Percentiles rank a stretch among this genome's conserved stretches.
Evolutionary conservation across 192 early-diverging fungal species (phyloP).

Genomic region (Cladochytrium replicatum): DNA sequence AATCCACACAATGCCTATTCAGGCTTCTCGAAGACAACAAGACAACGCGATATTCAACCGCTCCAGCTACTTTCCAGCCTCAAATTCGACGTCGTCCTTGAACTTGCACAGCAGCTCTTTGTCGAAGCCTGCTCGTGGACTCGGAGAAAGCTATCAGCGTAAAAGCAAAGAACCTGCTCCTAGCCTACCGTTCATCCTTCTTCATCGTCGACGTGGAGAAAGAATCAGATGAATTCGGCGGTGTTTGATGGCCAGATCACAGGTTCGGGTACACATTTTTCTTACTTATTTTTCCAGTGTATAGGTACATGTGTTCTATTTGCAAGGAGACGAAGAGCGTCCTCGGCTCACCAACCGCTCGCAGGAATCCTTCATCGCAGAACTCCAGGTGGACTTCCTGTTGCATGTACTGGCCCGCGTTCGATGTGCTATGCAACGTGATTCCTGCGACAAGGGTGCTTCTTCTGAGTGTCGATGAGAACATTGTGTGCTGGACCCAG

Average conservation of each 20-base stretch:
- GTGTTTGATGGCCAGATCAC: constrained; percentile 12
- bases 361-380: constrained; percentile 28
- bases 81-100: constrained; percentile 13
- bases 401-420: constrained; percentile 58
- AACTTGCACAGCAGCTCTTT: constrained; percentile 12
- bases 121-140: background rate
- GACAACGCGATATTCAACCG: no score
- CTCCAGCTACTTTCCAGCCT: no score
- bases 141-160: constrained; percentile 9
- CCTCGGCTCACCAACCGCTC: constrained; percentile 25
- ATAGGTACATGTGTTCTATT: constrained; percentile 35
- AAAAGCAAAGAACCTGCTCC: constrained; percentile 12
- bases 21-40: no score
- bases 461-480: constrained; percentile 68
- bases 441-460: constrained; percentile 61
- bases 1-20: no score
- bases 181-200: constrained; percentile 6
- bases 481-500: constrained; percentile 76
- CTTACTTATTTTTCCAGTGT: background rate
- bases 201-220: constrained; percentile 16
- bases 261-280: background rate
- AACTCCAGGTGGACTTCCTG: constrained; percentile 26
- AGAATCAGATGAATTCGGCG: background rate
- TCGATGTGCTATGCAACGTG: constrained; percentile 58
- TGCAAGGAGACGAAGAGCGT: constrained; percentile 36